Evolutionary conservation across 2,329 filamentous ascomycete species (phyloP), one percentile per base, ranked within the genome.

Genomic region (Pseudocercospora vitis): DNA sequence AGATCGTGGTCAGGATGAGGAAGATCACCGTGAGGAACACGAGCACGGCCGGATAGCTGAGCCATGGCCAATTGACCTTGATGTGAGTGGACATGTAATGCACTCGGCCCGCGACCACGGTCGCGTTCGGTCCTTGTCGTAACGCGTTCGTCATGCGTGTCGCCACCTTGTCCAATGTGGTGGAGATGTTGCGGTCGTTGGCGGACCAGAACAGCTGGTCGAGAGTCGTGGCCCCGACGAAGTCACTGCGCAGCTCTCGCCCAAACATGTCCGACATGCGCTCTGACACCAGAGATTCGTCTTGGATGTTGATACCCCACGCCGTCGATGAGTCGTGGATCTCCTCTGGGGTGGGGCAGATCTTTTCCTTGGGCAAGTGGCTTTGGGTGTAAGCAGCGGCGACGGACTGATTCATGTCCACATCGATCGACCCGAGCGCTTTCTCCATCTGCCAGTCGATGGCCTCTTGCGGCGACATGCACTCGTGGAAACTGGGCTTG

Each of bases 31-130:
- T 46, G 23, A 46, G 14, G 14, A 19, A 29, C 24, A 46, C 42
- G 3, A 46, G 24, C 9, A 21, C 24, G 3, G 28, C 42, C 12
- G 28, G 24, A 32, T 46, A 46, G 14, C n/a, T 29, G 7, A 46
- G 42, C 42, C 42, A 46, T 3, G 24, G 28, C 42, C 42, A 46
- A 11, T 46, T 46, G 42, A 46, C 42, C 12, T 46, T 28, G 42
- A 46, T 46, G 14, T 24, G 37, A 23, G 37, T 42, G 9, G 37
- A 42, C 12, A 42, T 18, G 21, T 42, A 42, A 3, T 26, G 37
- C 16, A 42, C 37, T 24, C 24, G 9, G 2, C 37, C 37, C 3
- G 18, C 3, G 2, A 42, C 37, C 3, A 21, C 19, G 4, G 37
- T 42, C 18, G 19, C n/a, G n/a, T 42, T 42, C 1, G 37, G 37